A percentile compares a stretch with the other conserved stretches of the same genome.
phyloP scores from a whole-genome alignment of 108 stramenopile species.

The Cylindrotheca fusiformis region DNA sequence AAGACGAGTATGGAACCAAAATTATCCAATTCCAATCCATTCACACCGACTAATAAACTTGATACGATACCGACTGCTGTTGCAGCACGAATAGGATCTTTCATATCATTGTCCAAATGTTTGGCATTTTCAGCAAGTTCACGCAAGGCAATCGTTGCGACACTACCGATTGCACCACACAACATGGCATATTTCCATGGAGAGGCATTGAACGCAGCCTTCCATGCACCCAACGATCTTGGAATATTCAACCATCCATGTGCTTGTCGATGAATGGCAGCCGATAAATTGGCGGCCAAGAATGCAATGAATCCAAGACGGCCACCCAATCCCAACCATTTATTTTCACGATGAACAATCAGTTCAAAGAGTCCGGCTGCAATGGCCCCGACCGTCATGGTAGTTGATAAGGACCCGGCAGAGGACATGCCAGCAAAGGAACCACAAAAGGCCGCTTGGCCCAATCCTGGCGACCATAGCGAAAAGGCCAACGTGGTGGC shows the following conservation, averaged over 20 bases:
- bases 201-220: conserved; percentile 10
- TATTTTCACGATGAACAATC: conserved; percentile 39
- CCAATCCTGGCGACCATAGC: conserved; percentile 21
- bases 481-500: conserved; percentile 23
- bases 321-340: conserved; percentile 45
- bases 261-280: no score
- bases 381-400: conserved; percentile 27
- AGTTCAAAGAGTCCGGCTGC: conserved; percentile 49
- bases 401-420: conserved; percentile 27
- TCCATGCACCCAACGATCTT: not conserved
- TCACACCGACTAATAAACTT: not conserved
- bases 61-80: conserved; percentile 56
- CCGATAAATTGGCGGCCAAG: conserved; percentile 38
- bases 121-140: conserved; percentile 46
- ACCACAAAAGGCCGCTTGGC: conserved; percentile 60
- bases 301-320: conserved; percentile 52
- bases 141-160: conserved; percentile 57
- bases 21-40: conserved; percentile 6
- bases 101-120: conserved; percentile 21
- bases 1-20: conserved; percentile 51
- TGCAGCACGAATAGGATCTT: conserved; percentile 57
- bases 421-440: conserved; percentile 61
- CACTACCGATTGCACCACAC: conserved; percentile 48
- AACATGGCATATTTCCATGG: conserved; percentile 14
- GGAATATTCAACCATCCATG: not conserved